Evolutionary conservation across 306 rosid genomes (phyloP).

Genomic region (Dryas drummondii): DNA sequence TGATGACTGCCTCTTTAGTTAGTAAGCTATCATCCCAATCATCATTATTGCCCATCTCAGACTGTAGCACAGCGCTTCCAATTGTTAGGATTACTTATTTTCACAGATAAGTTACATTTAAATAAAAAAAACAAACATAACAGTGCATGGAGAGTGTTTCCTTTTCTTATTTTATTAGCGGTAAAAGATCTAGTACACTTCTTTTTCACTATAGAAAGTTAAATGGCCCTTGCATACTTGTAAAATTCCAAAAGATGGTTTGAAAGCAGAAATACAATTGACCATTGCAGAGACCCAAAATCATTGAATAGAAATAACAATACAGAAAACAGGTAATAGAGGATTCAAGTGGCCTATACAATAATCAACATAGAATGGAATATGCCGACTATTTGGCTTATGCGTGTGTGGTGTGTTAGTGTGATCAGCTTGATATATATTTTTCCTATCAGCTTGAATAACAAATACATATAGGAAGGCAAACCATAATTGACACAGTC

Average conservation of each 20-base stretch:
- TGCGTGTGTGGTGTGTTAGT: neutral
- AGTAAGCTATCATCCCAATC: slow-evolving; percentile 94
- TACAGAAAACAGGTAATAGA: neutral
- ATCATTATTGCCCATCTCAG: slow-evolving; percentile 70
- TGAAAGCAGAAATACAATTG: too few species aligned
- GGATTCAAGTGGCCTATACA: neutral
- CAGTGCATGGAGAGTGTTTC: neutral
- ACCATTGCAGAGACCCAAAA: neutral
- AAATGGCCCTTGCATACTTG: neutral
- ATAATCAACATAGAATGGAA: neutral
- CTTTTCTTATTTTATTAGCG: neutral
- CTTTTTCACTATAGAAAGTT: neutral
- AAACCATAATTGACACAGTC: neutral
- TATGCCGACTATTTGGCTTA: neutral
- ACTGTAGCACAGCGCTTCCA: slow-evolving; percentile 41
- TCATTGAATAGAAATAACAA: neutral
- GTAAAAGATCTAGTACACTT: neutral
- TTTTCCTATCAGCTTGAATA: slow-evolving; percentile 1
- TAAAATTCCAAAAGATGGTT: neutral
- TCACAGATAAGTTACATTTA: neutral
- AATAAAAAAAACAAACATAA: neutral
- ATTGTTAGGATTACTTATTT: slow-evolving; percentile 13
- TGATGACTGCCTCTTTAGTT: slow-evolving; percentile 88
- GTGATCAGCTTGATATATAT: neutral
- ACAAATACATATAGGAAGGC: neutral